Evolutionary conservation across 2,329 filamentous ascomycete genomes (phyloP).

Genomic region (Fusarium pininemorale): DNA sequence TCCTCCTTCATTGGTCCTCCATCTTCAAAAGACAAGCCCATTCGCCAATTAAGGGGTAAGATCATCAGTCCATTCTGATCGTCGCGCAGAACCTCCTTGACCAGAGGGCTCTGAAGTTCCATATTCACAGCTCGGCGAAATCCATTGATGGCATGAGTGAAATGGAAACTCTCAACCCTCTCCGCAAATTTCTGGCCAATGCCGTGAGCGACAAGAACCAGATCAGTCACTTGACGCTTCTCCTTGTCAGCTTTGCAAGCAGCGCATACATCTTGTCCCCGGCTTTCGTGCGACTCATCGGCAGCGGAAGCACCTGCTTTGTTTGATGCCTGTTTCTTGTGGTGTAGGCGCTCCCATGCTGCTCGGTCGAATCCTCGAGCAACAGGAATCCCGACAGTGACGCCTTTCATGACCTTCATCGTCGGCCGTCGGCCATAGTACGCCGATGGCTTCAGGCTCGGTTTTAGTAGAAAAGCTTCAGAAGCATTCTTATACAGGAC

Average conservation of each 20-base stretch:
- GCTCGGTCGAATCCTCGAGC: conserved; percentile 85
- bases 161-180: conserved; percentile 94
- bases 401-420: conserved; percentile 83
- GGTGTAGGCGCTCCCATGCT: conserved; percentile 78
- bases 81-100: conserved; percentile 78
- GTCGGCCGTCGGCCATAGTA: conserved; percentile 86
- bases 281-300: conserved; percentile 43
- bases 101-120: conserved; percentile 77
- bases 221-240: conserved; percentile 79
- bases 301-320: conserved; percentile 41
- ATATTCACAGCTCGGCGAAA: conserved; percentile 88
- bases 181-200: conserved; percentile 98
- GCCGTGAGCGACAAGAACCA: conserved; percentile 91
- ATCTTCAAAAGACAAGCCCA: conserved; percentile 87
- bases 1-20: conserved; percentile 68
- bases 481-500: conserved; percentile 85
- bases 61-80: conserved; percentile 93
- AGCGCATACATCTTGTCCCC: conserved; percentile 53
- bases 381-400: conserved; percentile 85
- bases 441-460: conserved; percentile 82
- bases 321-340: conserved; percentile 51
- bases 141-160: conserved; percentile 93
- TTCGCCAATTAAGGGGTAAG: conserved; percentile 92
- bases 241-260: conserved; percentile 72
- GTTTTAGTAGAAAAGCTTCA: conserved; percentile 86